These are phyloP conservation scores for Tylopilus sp. DNA, from an alignment of 768 basidiomycete genomes.

Conservation along the genomic window DNA sequence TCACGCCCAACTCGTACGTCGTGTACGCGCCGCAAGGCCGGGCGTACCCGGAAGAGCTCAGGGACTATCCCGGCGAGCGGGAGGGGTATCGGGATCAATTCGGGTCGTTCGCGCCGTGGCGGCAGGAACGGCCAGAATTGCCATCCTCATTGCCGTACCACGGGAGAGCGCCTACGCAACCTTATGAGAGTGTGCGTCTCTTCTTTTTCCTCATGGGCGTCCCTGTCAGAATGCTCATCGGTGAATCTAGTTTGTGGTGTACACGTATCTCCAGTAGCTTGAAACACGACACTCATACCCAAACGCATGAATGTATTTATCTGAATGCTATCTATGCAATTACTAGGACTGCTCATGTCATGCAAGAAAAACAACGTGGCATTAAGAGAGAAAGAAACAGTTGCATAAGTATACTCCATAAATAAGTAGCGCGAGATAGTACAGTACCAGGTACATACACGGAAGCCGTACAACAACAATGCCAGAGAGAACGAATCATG, in stretches of 20 bases:
- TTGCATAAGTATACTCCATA: slow-evolving; percentile 25
- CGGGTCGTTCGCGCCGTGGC: slow-evolving; percentile 41
- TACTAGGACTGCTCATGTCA: background rate
- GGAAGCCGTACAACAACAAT: slow-evolving; percentile 15
- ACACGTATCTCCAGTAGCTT: slow-evolving; percentile 30
- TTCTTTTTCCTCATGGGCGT: background rate
- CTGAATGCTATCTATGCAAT: slow-evolving; percentile 10
- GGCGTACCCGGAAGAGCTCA: slow-evolving; percentile 60
- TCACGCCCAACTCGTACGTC: slow-evolving; percentile 51
- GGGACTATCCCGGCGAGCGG: slow-evolving; percentile 51
- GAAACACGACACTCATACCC: background rate
- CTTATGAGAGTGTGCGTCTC: slow-evolving; percentile 51
- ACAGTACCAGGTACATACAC: background rate
- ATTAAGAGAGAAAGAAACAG: too few species aligned
- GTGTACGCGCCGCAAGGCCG: slow-evolving; percentile 60
- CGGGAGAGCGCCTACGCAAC: slow-evolving; percentile 50
- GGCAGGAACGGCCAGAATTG: slow-evolving; percentile 49
- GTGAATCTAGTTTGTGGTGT: slow-evolving; percentile 37
- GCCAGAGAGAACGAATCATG: background rate
- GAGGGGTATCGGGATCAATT: slow-evolving; percentile 57
- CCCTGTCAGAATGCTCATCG: background rate
- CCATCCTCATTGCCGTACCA: slow-evolving; percentile 57
- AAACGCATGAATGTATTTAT: slow-evolving; percentile 17
- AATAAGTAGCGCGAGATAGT: slow-evolving; percentile 14
- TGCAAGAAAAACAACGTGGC: background rate